These are phyloP conservation scores for Cladosporium austrohemisphaericum DNA, from an alignment of 2,329 filamentous ascomycete genomes.

Conservation along the genomic window DNA sequence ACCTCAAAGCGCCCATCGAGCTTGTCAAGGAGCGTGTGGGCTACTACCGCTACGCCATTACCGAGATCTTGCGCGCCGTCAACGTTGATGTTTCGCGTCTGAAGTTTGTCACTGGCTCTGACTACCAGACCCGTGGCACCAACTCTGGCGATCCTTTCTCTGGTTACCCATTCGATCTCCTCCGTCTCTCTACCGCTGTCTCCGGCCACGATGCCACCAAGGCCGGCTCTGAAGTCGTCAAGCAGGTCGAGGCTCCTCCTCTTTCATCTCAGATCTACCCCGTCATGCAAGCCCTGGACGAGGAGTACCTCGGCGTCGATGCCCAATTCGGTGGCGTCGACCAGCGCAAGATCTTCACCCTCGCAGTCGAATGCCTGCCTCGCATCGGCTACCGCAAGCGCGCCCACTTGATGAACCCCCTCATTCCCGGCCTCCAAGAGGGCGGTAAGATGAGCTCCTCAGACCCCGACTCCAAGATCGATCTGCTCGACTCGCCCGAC, in stretches of 20 bases:
- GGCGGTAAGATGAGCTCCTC: conserved; percentile 76
- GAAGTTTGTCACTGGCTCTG: conserved; percentile 75
- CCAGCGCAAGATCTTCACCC: conserved; percentile 83
- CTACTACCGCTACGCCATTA: conserved; percentile 79
- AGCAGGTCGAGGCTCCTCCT: conserved; percentile 76
- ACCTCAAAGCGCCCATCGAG: conserved; percentile 67
- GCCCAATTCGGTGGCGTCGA: conserved; percentile 82
- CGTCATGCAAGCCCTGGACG: conserved; percentile 84
- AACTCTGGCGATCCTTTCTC: conserved; percentile 50
- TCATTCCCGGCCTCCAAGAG: conserved; percentile 75
- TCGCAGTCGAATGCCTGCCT: conserved; percentile 79
- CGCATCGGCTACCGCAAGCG: conserved; percentile 79
- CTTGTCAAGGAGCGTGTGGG: conserved; percentile 76
- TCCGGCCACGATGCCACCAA: conserved; percentile 81
- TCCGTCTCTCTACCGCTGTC: conserved; percentile 66
- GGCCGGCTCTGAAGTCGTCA: conserved; percentile 90
- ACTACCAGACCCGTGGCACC: conserved; percentile 51
- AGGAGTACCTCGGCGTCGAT: conserved; percentile 83
- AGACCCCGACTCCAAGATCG: conserved; percentile 79
- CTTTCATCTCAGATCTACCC: conserved; percentile 76
- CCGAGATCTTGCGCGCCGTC: conserved; percentile 69
- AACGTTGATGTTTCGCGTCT: conserved; percentile 75
- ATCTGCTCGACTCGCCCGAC: conserved; percentile 78
- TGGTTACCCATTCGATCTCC: conserved; percentile 82
- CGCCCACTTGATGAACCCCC: conserved; percentile 75